Conservation (phyloP, 495 filamentous ascomycete species). For the Aspergillus nanangensis region DNA sequence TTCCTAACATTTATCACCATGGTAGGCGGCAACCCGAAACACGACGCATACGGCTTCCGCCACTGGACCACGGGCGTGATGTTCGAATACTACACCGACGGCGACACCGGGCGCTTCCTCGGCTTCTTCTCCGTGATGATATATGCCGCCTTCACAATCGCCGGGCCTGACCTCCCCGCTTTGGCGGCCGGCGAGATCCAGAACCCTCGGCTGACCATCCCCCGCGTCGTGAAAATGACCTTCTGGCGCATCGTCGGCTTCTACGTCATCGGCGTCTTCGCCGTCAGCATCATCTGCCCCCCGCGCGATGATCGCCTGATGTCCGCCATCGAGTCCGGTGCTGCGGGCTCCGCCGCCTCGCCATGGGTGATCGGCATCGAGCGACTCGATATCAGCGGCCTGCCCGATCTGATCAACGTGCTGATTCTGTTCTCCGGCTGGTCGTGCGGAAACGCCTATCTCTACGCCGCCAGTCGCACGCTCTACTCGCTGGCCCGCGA, state of each 20-base stretch:
- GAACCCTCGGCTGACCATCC: conserved; percentile 70
- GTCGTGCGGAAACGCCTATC: conserved; percentile 69
- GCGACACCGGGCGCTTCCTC: conserved; percentile 32
- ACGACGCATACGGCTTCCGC: conserved; percentile 63
- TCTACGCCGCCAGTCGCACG: conserved; percentile 70
- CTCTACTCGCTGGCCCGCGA: conserved; percentile 70
- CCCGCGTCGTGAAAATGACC: conserved; percentile 71
- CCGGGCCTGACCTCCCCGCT: conserved; percentile 62
- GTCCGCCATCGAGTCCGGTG: conserved; percentile 37
- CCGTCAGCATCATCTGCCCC: conserved; percentile 47
- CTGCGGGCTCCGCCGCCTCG: conserved; percentile 40
- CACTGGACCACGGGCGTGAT: conserved; percentile 53
- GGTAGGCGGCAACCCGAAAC: conserved; percentile 58
- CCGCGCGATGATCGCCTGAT: conserved; percentile 51
- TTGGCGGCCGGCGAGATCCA: conserved; percentile 79
- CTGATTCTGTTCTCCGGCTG: conserved; percentile 63
- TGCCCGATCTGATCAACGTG: conserved; percentile 71
- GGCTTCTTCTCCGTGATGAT: conserved; percentile 40
- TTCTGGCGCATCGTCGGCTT: conserved; percentile 85
- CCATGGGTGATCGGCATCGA: conserved; percentile 56
- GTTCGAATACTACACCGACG: conserved; percentile 28
- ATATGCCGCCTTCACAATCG: conserved; percentile 45
- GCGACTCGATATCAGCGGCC: conserved; percentile 54
- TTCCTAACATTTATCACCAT: conserved; percentile 66
- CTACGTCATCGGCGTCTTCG: conserved; percentile 56